Evolutionary conservation across 2,329 filamentous ascomycete species (phyloP), one percentile per base, ranked within the genome.

Genomic region (Chaetomium sp.): DNA sequence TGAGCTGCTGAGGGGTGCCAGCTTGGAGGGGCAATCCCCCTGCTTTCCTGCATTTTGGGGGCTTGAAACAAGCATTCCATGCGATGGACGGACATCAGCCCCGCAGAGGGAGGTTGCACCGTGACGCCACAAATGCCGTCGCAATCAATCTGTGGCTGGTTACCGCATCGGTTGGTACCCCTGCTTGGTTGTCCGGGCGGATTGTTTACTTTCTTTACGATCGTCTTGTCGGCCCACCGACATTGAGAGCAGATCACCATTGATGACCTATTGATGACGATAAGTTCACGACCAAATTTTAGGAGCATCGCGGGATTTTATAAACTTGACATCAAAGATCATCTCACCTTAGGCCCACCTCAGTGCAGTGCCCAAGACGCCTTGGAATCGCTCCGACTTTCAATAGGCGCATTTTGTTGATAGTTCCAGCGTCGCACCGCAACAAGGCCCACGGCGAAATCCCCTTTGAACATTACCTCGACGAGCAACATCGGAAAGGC

Each of bases 191-290:
- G 70, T 64, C 67, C 33, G 67, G 70, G 67, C 23, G 58, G 64
- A 33, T 70, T 72, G 69, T 72, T 72, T 72, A 71, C 67, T 68
- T 70, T 64, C 47, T 23, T 8, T 47, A 12, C 45, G 7, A 47
- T 47, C 27, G 27, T 29, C 27, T 6, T 6, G 27, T 29, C 45
- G 45, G 21, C 45, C 45, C 21, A 8, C 45, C 45, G n/a, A 47
- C 45, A 12, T 42, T 42, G 38, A 42, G 8, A 23, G 42, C 42
- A 8, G 42, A 47, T 47, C 42, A 9, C 42, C 27, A 29, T 29
- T 29, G 27, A 29, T 29, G 27, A 2, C n/a, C n/a, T n/a, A n/a
- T 47, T 47, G 19, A 47, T 47, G 42, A 47, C 19, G 42, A 47
- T 47, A 47, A 47, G 42, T 9, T 13, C 42, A 47, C 42, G 8